These are phyloP conservation scores for Geosmithia flava DNA, from an alignment of 2,329 filamentous ascomycete species.

Conservation along the genomic window DNA sequence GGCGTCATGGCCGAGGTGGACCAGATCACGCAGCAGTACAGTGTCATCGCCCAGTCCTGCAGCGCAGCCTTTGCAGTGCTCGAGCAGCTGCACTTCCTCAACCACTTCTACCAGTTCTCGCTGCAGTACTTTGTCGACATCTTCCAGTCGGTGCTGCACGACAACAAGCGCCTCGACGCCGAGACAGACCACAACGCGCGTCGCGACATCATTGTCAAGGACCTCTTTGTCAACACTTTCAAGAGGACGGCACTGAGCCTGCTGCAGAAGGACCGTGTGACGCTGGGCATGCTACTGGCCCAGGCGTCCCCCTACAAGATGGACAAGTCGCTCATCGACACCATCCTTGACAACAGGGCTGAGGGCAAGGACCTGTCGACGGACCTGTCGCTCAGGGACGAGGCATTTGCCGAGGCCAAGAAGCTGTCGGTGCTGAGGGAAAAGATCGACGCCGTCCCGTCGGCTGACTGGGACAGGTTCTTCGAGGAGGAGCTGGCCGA, in stretches of 20 bases:
- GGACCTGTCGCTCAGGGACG: conserved; percentile 47
- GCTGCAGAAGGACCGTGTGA: conserved; percentile 87
- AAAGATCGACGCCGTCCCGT: conserved; percentile 48
- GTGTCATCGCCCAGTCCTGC: conserved; percentile 84
- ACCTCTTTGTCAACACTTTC: conserved; percentile 85
- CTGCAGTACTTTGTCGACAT: conserved; percentile 97
- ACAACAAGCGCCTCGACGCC: conserved; percentile 59
- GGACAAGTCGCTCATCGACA: conserved; percentile 81
- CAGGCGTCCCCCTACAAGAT: conserved; percentile 95
- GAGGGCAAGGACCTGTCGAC: conserved; percentile 71
- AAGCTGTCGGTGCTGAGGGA: conserved; percentile 65
- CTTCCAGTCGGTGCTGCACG: conserved; percentile 81
- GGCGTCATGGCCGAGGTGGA: conserved; percentile 98
- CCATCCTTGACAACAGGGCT: conserved; percentile 67
- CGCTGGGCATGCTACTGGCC: conserved; percentile 85
- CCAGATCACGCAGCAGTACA: conserved; percentile 88
- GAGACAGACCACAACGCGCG: conserved; percentile 67
- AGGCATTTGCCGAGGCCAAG: conserved; percentile 55
- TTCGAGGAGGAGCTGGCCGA: conserved; percentile 78
- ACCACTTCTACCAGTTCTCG: conserved; percentile 99
- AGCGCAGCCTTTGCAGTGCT: conserved; percentile 95
- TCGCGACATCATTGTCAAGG: conserved; percentile 79
- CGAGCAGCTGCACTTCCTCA: conserved; percentile 94
- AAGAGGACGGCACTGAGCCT: conserved; percentile 87
- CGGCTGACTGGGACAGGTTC: conserved; percentile 68